Base-by-base conservation (phyloP, 2,329 filamentous ascomycete genomes). In the Keithomyces neogunnii region DNA sequence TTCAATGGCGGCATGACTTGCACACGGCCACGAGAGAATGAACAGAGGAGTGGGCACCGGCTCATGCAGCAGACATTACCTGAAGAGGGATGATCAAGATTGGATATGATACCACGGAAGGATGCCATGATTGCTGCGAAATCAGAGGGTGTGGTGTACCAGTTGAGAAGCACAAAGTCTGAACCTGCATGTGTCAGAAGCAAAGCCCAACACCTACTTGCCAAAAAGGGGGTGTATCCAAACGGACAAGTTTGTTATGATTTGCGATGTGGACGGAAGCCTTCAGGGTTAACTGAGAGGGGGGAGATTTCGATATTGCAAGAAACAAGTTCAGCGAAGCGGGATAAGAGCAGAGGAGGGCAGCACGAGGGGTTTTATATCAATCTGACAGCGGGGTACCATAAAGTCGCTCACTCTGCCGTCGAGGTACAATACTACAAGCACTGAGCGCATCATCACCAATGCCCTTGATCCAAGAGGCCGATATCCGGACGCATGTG, bases 1-100 rank as follows among this genome's bases (percentile, higher is more conserved):
- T 10, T 9, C 11, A 30, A 13, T 6, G 8, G 38, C n/a, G 8
- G 26, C 6, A 40, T 7, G 5, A 2, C 9, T 40, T 26, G 38
- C 38, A 40, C 38, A 40, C 26, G 13, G 9, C 9, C n/a, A 6
- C 38, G 26, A 26, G 26, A 30, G 29, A 10, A 38, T 8, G 35
- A 9, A 6, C 28, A 45, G 48, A 61, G 56, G 57, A 56, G 57
- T 52, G 62, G 68, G 73, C 81, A 84, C 81, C 81, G 81, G 81
- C 78, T 77, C 81, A 84, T 78, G 78, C 79, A 72, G 73, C 62
- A 68, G 64, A 69, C 64, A 66, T 70, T 73, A 73, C 70, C 69
- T 71, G 64, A 69, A 60, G 57, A 58, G 53, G 55, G 51, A 59
- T 62, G 60, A 65, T 67, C 66, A 66, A 60, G 51, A 59, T 57